Conservation (phyloP, 2,329 filamentous ascomycete genomes). For the Aspergillus sp. region DNA sequence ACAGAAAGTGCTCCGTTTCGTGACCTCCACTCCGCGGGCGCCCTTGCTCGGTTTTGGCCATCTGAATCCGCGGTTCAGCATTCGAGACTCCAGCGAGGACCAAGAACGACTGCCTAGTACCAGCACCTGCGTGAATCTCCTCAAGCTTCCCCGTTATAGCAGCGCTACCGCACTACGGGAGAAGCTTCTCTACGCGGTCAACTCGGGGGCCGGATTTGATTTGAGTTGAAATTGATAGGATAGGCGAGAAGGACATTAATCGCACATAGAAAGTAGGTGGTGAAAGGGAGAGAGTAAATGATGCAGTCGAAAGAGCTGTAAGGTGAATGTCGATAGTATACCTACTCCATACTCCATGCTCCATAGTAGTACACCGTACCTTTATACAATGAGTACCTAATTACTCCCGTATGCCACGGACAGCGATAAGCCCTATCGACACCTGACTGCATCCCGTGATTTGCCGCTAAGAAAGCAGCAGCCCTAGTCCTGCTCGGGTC, state of each 20-base stretch:
- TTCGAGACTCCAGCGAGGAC: conserved; percentile 77
- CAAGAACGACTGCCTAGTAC: conserved; percentile 82
- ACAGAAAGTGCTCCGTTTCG: conserved; percentile 88
- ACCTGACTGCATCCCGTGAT: conserved; percentile 3
- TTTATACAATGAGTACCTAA: too few species aligned
- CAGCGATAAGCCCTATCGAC: neutral
- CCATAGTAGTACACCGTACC: too few species aligned
- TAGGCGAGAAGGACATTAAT: neutral
- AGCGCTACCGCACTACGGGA: conserved; percentile 64
- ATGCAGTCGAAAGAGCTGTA: too few species aligned
- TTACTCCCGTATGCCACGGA: neutral
- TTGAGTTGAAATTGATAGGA: conserved; percentile 42
- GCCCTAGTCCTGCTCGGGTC: conserved; percentile 17
- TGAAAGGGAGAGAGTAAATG: too few species aligned
- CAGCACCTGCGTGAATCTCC: conserved; percentile 91
- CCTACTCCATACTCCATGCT: too few species aligned
- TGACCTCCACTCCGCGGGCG: conserved; percentile 87
- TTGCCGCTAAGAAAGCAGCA: conserved; percentile 3
- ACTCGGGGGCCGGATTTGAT: conserved; percentile 90
- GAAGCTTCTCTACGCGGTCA: conserved; percentile 87
- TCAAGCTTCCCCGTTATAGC: conserved; percentile 85
- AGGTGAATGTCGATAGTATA: too few species aligned
- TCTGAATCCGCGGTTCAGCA: conserved; percentile 82
- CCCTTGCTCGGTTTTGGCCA: conserved; percentile 87
- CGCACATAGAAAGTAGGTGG: neutral